Percentiles rank a stretch among this genome's conserved stretches.
Conservation (phyloP, 2,329 filamentous ascomycete genomes). For the Trichophyton simii region DNA sequence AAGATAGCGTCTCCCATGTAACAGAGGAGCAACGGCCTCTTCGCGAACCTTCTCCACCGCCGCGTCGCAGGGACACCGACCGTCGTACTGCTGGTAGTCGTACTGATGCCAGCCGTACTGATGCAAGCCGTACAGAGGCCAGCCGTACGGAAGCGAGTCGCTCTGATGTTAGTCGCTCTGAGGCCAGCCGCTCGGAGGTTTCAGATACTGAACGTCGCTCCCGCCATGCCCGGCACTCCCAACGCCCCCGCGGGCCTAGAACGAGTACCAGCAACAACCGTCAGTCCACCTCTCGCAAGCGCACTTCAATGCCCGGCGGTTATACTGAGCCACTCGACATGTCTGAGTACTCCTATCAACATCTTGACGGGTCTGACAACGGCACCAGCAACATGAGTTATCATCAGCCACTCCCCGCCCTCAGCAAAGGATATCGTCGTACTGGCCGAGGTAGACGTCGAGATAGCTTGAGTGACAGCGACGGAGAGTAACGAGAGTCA, state of each 20-base stretch:
- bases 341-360: constrained; percentile 31
- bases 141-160: constrained; percentile 6
- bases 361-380: constrained; percentile 28
- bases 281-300: constrained; percentile 27
- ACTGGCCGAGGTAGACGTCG: constrained; percentile 32
- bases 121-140: not conserved
- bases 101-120: constrained; percentile 5
- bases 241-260: constrained; percentile 13
- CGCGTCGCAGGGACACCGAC: constrained; percentile 5
- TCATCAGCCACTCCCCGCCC: constrained; percentile 44
- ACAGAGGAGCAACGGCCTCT: constrained; percentile 24
- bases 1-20: constrained; percentile 28
- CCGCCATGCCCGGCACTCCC: not conserved
- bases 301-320: constrained; percentile 27
- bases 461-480: constrained; percentile 45
- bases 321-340: constrained; percentile 36
- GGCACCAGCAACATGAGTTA: constrained; percentile 43
- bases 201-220: not conserved
- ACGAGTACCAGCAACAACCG: constrained; percentile 17
- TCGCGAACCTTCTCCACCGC: constrained; percentile 10
- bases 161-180: not conserved
- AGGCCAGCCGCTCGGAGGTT: not conserved
- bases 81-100: not conserved
- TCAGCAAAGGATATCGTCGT: constrained; percentile 35
- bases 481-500: constrained; percentile 27